phyloP scores from a whole-genome alignment of 2,329 filamentous ascomycete species.

The Fusarium sp. region DNA sequence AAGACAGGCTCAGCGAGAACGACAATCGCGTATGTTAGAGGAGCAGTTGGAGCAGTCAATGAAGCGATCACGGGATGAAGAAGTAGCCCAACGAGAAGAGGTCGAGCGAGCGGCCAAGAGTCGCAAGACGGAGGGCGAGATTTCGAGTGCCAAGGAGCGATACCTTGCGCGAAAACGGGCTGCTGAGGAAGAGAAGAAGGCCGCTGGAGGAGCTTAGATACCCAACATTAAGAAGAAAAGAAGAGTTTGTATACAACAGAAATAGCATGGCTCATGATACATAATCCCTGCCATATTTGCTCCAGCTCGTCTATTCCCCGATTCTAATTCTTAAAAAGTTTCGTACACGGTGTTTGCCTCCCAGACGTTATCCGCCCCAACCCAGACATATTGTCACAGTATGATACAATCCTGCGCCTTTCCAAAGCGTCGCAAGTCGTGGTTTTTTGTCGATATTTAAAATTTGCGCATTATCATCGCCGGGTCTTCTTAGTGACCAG shows the following conservation, averaged over 20 bases:
- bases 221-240: conserved; percentile 40
- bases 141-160: conserved; percentile 83
- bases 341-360: conserved; percentile 27
- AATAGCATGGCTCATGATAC: conserved; percentile 37
- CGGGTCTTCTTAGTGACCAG: conserved; percentile 41
- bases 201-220: conserved; percentile 53
- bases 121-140: conserved; percentile 82
- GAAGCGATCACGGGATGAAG: conserved; percentile 79
- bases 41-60: conserved; percentile 81
- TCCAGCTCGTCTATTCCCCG: conserved; percentile 39
- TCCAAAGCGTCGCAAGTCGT: conserved; percentile 18
- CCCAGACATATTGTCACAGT: conserved; percentile 45
- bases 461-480: conserved; percentile 6
- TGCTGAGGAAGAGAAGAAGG: conserved; percentile 75
- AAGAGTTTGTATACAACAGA: conserved; percentile 35
- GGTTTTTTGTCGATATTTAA: conserved; percentile 7
- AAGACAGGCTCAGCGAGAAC: conserved; percentile 79
- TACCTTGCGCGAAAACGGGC: conserved; percentile 84
- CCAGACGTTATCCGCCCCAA: conserved; percentile 9
- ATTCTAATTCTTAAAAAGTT: conserved; percentile 34
- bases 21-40: conserved; percentile 85
- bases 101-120: conserved; percentile 79
- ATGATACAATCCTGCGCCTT: conserved; percentile 47
- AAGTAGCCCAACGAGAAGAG: conserved; percentile 74
- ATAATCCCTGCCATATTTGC: conserved; percentile 32